Base-by-base conservation (phyloP, 1,284 basidiomycete genomes). In the Hypsizygus ulmarius region DNA sequence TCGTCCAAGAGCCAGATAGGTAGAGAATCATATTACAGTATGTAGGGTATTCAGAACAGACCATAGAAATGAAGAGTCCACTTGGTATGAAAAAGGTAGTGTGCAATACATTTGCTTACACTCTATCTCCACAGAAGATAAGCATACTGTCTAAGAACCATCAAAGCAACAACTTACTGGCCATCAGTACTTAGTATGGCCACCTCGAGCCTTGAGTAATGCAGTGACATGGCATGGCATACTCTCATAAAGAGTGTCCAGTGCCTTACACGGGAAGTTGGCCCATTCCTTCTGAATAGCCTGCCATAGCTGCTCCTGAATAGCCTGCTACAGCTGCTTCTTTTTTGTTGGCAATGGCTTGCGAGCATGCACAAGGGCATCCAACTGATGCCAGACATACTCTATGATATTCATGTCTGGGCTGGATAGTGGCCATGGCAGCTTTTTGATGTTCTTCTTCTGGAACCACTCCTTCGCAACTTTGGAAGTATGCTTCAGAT, bases 351-450 rank as follows among this genome's bases (percentile, higher is more conserved):
- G 66, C 3, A 52, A 55, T 3, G 55, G 50, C 11, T 45, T 32
- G 9, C 49, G 49, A 6, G 34, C 19, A 29, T 54, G 47, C 1
- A 68, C 45, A 19, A 12, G 39, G 6, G 35, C 5, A n/a, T 69
- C 59, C 7, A 69, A 52, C 27, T 65, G 40, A 21, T 59, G 54
- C 68, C 68, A 72, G 7, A 64, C 49, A 60, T 70, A 59, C 52
- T 72, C 65, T 4, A 69, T 68, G 35, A 64, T 60, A 54, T 68
- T 71, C 47, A 71, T 61, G 59, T 74, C 66, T 14, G 68, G 69
- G 35, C 55, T 62, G 19, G 54, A 51, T 3, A 68, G 52, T n/a
- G 68, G 63, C 69, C 69, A 73, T 1, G 42, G 44, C 3, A 73
- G 51, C 1, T 60, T 9, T 36, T 56, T 34, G 36, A 72, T 57